phyloP scores from a whole-genome alignment of 129 eudicot species.

The Heracleum sosnowskyi region DNA sequence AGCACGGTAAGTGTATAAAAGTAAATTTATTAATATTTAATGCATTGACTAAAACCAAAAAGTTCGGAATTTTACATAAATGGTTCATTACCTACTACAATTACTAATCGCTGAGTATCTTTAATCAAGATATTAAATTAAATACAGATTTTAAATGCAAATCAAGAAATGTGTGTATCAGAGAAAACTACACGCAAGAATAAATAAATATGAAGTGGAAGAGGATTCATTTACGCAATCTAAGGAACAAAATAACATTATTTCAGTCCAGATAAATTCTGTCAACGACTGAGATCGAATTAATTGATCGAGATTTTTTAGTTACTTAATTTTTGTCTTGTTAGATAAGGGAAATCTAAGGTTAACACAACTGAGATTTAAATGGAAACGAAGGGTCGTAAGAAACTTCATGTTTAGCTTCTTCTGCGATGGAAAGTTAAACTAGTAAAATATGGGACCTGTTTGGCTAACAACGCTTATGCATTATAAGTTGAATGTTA shows the following conservation, averaged over 20 bases:
- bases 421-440: background rate
- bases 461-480: too few species aligned
- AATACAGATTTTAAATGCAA: background rate
- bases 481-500: too few species aligned
- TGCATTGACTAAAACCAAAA: background rate
- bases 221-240: constrained; percentile 5
- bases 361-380: too few species aligned
- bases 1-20: background rate
- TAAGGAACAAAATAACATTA: background rate
- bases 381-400: background rate
- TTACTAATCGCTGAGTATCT: background rate
- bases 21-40: background rate
- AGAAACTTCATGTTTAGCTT: background rate
- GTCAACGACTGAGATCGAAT: background rate
- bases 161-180: background rate
- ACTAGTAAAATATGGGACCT: too few species aligned
- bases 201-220: background rate
- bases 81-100: constrained; percentile 7
- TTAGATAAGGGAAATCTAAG: background rate
- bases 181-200: constrained; percentile 2
- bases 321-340: background rate
- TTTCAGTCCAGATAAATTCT: background rate
- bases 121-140: background rate
- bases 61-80: background rate
- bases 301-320: background rate